phyloP scores from a whole-genome alignment of 1,139 yeast genomes.

The Zygosaccharomyces sapae region DNA sequence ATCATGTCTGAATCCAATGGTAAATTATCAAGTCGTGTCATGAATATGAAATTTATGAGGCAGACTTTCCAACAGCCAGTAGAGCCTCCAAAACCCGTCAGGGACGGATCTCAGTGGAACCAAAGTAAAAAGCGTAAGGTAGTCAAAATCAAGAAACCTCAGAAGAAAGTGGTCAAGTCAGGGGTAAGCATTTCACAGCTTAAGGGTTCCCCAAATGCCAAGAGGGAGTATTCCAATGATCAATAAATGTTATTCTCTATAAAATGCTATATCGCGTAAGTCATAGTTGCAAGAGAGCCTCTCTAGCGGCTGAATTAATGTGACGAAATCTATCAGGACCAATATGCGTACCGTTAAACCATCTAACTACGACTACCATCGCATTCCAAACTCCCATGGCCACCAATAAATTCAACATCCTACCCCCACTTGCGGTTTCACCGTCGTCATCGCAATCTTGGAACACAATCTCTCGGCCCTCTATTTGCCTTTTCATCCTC shows the following conservation, averaged over 20 bases:
- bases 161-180: slow-evolving; percentile 4
- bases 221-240: slow-evolving; percentile 8
- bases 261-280: too few species aligned
- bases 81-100: slow-evolving; percentile 43
- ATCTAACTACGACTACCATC: slow-evolving; percentile 75
- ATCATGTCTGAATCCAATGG: slow-evolving; percentile 25
- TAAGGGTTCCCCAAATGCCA: slow-evolving; percentile 6
- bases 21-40: slow-evolving; percentile 38
- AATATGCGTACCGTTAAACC: slow-evolving; percentile 90
- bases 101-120: slow-evolving; percentile 38
- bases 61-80: slow-evolving; percentile 33
- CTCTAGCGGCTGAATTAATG: slow-evolving; percentile 83
- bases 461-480: slow-evolving; percentile 40
- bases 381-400: slow-evolving; percentile 83
- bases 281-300: slow-evolving; percentile 27
- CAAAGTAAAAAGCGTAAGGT: slow-evolving; percentile 5
- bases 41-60: slow-evolving; percentile 48
- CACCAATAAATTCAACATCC: slow-evolving; percentile 74
- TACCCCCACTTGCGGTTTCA: slow-evolving; percentile 92
- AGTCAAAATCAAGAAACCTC: slow-evolving; percentile 11
- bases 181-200: background rate
- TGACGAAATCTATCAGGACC: slow-evolving; percentile 96
- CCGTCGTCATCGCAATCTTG: slow-evolving; percentile 98
- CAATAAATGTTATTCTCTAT: slow-evolving; percentile 11
- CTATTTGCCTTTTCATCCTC: slow-evolving; percentile 52